phyloP scores from a whole-genome alignment of 805 yeast species.

The Kluyveromyces nonfermentans region DNA sequence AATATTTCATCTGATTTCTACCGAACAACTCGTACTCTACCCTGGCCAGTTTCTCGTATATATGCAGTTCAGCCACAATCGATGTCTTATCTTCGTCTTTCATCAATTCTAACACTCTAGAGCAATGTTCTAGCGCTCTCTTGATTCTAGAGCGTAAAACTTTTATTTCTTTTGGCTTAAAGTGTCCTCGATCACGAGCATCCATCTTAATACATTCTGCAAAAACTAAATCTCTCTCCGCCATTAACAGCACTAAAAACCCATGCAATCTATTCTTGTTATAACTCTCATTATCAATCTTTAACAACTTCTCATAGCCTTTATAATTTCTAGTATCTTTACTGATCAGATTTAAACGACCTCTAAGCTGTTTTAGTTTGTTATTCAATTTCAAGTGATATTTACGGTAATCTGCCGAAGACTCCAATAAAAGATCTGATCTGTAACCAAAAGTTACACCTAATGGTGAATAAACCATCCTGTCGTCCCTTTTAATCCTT shows the following conservation, averaged over 20 bases:
- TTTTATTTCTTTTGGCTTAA: constrained; percentile 30
- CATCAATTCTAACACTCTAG: constrained; percentile 35
- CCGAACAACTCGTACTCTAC: constrained; percentile 33
- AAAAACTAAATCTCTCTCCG: constrained; percentile 55
- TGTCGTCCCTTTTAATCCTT: neutral
- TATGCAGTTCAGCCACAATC: constrained; percentile 30
- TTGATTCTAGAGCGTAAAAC: constrained; percentile 59
- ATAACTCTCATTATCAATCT: constrained; percentile 42
- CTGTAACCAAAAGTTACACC: constrained; percentile 42
- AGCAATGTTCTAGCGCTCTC: constrained; percentile 42
- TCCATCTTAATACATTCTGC: constrained; percentile 23
- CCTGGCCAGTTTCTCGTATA: constrained; percentile 40
- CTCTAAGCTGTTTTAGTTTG: constrained; percentile 55
- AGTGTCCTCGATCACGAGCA: constrained; percentile 24
- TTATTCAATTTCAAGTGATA: constrained; percentile 57
- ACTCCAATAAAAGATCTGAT: constrained; percentile 49
- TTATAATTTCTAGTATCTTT: constrained; percentile 58
- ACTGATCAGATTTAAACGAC: constrained; percentile 50
- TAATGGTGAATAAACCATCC: constrained; percentile 26
- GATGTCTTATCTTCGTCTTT: constrained; percentile 31
- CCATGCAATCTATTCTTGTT: constrained; percentile 44
- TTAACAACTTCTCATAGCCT: constrained; percentile 37
- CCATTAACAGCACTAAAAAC: constrained; percentile 48
- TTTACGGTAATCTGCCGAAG: constrained; percentile 59
- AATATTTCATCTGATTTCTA: constrained; percentile 7